Conservation (phyloP, 148 eudicot species). For the Silene latifolia region DNA sequence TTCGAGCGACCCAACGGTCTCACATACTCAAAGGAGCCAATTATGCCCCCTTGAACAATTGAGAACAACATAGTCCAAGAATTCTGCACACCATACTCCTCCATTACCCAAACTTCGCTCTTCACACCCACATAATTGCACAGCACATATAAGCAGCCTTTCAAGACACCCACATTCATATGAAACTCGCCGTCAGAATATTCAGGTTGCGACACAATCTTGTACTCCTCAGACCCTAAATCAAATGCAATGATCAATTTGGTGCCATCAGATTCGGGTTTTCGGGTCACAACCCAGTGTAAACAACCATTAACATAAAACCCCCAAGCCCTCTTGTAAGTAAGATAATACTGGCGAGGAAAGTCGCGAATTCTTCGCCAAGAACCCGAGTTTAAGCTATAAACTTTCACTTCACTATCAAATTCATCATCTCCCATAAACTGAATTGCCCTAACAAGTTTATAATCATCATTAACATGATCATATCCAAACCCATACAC, state of each 20-base stretch:
- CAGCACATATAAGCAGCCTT: conserved; percentile 23
- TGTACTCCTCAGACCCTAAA: conserved; percentile 25
- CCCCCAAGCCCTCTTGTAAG: conserved; percentile 25
- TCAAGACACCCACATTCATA: conserved; percentile 22
- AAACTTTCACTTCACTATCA: conserved; percentile 20
- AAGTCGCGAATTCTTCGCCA: conserved; percentile 24
- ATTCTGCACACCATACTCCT: conserved; percentile 33
- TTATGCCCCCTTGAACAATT: conserved; percentile 2
- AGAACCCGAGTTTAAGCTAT: conserved; percentile 21
- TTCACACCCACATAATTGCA: neutral
- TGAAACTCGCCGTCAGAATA: neutral
- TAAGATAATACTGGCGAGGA: conserved; percentile 25
- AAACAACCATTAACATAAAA: conserved; percentile 24
- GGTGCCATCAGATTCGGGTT: neutral
- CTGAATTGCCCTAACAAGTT: conserved; percentile 22
- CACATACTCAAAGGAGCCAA: conserved; percentile 14
- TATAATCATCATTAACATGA: conserved; percentile 28
- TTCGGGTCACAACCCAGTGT: conserved; percentile 26
- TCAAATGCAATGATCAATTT: conserved; percentile 26
- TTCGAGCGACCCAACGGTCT: conserved; percentile 27
- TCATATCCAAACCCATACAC: conserved; percentile 33
- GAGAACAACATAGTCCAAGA: conserved; percentile 37
- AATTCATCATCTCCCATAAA: neutral
- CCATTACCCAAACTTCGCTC: conserved; percentile 38
- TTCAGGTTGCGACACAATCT: conserved; percentile 13